Conservation (phyloP, 257 asterid genomes). For the Solanum ossicruentum region DNA sequence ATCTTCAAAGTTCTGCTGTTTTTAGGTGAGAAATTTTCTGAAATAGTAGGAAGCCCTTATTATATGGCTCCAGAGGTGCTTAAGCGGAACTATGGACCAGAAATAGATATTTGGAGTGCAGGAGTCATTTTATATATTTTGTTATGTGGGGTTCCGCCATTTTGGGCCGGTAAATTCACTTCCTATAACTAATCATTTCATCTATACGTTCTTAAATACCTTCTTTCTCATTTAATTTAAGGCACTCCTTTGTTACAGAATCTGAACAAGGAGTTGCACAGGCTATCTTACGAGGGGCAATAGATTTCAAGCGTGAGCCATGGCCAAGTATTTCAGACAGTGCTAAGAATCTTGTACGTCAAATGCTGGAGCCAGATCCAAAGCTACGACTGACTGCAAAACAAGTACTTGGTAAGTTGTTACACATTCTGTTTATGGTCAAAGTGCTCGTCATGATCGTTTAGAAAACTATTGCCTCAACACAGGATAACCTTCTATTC, state of each 20-base stretch:
- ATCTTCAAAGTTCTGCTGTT: not conserved
- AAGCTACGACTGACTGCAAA: conserved; percentile 85
- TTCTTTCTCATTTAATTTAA: not conserved
- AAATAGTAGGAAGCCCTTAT: conserved; percentile 93
- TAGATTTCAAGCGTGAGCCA: conserved; percentile 91
- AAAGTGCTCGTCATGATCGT: not conserved
- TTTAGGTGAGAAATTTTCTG: conserved; percentile 81
- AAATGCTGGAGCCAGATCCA: conserved; percentile 88
- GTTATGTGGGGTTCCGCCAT: conserved; percentile 94
- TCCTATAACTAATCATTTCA: not conserved
- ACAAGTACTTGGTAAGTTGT: conserved; percentile 71
- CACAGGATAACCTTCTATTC: not conserved
- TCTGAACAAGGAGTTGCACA: conserved; percentile 98
- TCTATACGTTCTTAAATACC: not conserved
- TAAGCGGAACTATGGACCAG: conserved; percentile 81
- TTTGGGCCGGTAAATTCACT: conserved; percentile 75
- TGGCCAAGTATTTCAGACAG: conserved; percentile 86
- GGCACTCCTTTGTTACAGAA: conserved; percentile 33
- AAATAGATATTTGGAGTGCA: conserved; percentile 95
- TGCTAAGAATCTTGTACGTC: conserved; percentile 77
- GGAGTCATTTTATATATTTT: conserved; percentile 82
- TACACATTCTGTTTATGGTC: not conserved
- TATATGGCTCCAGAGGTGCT: conserved; percentile 96
- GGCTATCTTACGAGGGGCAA: conserved; percentile 76
- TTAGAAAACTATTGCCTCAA: not conserved